Percentiles rank a stretch among this genome's conserved stretches.
Conservation (phyloP, 495 filamentous ascomycete species). For the Aspergillus affinis region DNA sequence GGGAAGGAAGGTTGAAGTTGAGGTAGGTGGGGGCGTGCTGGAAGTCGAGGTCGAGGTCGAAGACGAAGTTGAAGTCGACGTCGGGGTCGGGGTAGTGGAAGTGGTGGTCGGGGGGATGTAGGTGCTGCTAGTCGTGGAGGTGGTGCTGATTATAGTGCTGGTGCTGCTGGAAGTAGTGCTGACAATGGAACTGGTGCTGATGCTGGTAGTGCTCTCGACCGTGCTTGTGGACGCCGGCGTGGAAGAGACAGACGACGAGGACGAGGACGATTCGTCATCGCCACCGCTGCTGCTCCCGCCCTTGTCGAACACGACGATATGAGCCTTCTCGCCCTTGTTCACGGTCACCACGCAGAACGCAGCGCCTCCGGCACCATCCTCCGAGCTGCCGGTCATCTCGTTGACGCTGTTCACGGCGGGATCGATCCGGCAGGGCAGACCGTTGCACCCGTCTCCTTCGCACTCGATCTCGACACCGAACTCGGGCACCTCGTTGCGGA, state of each 20-base stretch:
- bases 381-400: slow-evolving; percentile 53
- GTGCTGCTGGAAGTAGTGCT: slow-evolving; percentile 14
- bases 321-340: slow-evolving; percentile 63
- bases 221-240: slow-evolving; percentile 20
- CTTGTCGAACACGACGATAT: slow-evolving; percentile 63
- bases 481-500: slow-evolving; percentile 57
- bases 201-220: slow-evolving; percentile 19
- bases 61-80: slow-evolving; percentile 22
- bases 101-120: slow-evolving; percentile 12
- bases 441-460: slow-evolving; percentile 64
- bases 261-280: slow-evolving; percentile 16
- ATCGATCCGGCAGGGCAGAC: slow-evolving; percentile 73
- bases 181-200: slow-evolving; percentile 13
- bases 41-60: slow-evolving; percentile 24
- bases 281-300: slow-evolving; percentile 26
- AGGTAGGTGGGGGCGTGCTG: slow-evolving; percentile 9
- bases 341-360: slow-evolving; percentile 79
- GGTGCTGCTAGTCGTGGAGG: slow-evolving; percentile 1
- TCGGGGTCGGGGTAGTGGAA: slow-evolving; percentile 19
- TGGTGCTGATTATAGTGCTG: slow-evolving; percentile 16
- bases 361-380: slow-evolving; percentile 66
- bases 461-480: slow-evolving; percentile 75
- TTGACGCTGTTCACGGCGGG: slow-evolving; percentile 60
- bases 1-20: slow-evolving; percentile 26
- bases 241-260: slow-evolving; percentile 17